Evolutionary conservation across 2,329 filamentous ascomycete species (phyloP).

Genomic region (Ascochyta koolunga): DNA sequence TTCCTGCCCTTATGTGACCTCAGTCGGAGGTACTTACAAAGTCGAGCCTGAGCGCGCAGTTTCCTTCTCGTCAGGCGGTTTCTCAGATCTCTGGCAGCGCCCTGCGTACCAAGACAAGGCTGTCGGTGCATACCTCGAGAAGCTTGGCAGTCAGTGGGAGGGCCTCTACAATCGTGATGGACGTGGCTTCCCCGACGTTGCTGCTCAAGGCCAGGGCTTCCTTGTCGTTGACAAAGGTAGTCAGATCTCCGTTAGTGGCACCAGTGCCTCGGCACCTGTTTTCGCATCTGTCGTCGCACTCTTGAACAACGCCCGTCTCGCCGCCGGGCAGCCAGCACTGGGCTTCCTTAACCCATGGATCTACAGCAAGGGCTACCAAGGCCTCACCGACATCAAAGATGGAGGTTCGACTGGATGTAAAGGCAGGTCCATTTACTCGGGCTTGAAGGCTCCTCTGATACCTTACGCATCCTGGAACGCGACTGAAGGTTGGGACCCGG

Average conservation of each 20-base stretch:
- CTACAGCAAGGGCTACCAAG: slow-evolving; percentile 51
- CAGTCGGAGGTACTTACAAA: slow-evolving; percentile 51
- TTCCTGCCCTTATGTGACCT: slow-evolving; percentile 56
- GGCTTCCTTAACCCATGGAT: slow-evolving; percentile 52
- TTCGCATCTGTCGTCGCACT: slow-evolving; percentile 47
- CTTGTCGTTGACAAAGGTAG: slow-evolving; percentile 44
- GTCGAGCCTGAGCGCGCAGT: slow-evolving; percentile 50
- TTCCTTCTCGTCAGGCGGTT: slow-evolving; percentile 53
- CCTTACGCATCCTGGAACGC: slow-evolving; percentile 59
- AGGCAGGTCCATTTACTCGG: slow-evolving; percentile 47
- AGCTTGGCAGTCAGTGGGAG: slow-evolving; percentile 48
- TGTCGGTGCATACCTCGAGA: slow-evolving; percentile 48
- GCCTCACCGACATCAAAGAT: slow-evolving; percentile 57
- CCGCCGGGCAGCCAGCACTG: slow-evolving; percentile 41
- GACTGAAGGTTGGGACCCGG: slow-evolving; percentile 58
- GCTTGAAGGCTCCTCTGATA: slow-evolving; percentile 48
- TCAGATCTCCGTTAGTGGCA: slow-evolving; percentile 44
- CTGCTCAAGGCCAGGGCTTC: slow-evolving; percentile 47
- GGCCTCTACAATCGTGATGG: slow-evolving; percentile 53
- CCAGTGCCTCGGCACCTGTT: slow-evolving; percentile 48
- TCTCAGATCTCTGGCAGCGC: slow-evolving; percentile 52
- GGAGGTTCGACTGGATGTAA: slow-evolving; percentile 56
- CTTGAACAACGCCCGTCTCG: slow-evolving; percentile 48
- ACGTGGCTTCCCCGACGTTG: slow-evolving; percentile 54
- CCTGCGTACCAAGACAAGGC: slow-evolving; percentile 53